These are phyloP conservation scores for Oryza coarctata DNA, from an alignment of 176 grass and related monocot genomes.

Conservation along the genomic window DNA sequence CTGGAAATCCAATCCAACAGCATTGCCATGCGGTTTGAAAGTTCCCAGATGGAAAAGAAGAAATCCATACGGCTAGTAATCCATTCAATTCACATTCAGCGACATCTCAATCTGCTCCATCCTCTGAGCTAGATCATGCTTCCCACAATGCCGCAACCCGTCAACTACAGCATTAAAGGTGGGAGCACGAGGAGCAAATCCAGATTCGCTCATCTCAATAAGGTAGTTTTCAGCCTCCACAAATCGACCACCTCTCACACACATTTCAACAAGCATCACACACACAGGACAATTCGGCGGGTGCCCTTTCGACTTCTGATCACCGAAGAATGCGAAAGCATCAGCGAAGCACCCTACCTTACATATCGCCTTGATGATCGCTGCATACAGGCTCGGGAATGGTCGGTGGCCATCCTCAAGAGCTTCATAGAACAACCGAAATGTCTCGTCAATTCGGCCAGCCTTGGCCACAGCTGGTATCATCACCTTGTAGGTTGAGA, in stretches of 20 bases:
- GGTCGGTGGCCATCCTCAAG: slow-evolving; percentile 79
- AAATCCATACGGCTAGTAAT: neutral
- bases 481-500: slow-evolving; percentile 93
- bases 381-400: slow-evolving; percentile 84
- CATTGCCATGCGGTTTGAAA: neutral
- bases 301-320: slow-evolving; percentile 75
- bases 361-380: slow-evolving; percentile 86
- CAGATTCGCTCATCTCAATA: slow-evolving; percentile 80
- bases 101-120: slow-evolving; percentile 83
- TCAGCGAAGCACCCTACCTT: slow-evolving; percentile 73
- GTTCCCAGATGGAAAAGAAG: neutral
- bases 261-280: slow-evolving; percentile 98
- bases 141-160: slow-evolving; percentile 70
- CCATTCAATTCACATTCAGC: slow-evolving; percentile 45
- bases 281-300: slow-evolving; percentile 78
- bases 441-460: slow-evolving; percentile 78
- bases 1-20: slow-evolving; percentile 30
- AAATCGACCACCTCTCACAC: slow-evolving; percentile 68
- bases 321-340: slow-evolving; percentile 78
- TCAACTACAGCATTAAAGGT: slow-evolving; percentile 78
- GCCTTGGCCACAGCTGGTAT: slow-evolving; percentile 80
- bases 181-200: slow-evolving; percentile 54
- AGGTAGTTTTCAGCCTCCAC: slow-evolving; percentile 79
- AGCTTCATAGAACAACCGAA: slow-evolving; percentile 66
- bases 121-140: slow-evolving; percentile 69